Evolutionary conservation across 768 basidiomycete species (phyloP).

Genomic region (Boletellus ananas): DNA sequence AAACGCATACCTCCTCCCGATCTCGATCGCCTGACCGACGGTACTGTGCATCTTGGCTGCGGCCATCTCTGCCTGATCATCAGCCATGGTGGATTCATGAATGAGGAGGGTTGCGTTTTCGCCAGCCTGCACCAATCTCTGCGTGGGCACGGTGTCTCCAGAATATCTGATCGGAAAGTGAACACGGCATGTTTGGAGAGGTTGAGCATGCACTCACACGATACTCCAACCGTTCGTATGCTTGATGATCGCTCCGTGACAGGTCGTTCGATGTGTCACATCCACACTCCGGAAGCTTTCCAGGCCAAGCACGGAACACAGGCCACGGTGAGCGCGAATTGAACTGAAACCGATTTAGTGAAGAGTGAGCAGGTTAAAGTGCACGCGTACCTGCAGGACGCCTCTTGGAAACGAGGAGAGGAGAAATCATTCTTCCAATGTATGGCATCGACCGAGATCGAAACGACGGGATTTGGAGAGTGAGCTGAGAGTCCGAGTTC

Average conservation of each 20-base stretch:
- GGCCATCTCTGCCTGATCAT: slow-evolving; percentile 76
- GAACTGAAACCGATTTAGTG: slow-evolving; percentile 36
- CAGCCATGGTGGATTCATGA: slow-evolving; percentile 91
- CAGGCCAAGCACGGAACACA: slow-evolving; percentile 56
- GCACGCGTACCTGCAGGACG: slow-evolving; percentile 3
- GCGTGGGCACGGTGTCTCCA: slow-evolving; percentile 81
- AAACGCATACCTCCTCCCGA: slow-evolving; percentile 59
- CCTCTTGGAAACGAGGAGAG: slow-evolving; percentile 26
- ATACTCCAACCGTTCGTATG: slow-evolving; percentile 56
- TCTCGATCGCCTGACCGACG: slow-evolving; percentile 78
- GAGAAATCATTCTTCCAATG: slow-evolving; percentile 40
- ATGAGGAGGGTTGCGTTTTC: slow-evolving; percentile 74
- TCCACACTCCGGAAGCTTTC: slow-evolving; percentile 61
- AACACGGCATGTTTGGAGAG: background rate
- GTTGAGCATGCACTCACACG: slow-evolving; percentile 27
- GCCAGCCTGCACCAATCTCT: slow-evolving; percentile 63
- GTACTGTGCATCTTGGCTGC: slow-evolving; percentile 82
- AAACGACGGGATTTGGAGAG: slow-evolving; percentile 49
- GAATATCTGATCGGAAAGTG: slow-evolving; percentile 61
- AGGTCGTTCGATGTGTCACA: slow-evolving; percentile 68
- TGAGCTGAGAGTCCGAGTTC: slow-evolving; percentile 57
- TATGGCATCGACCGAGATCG: slow-evolving; percentile 52
- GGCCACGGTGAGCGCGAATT: slow-evolving; percentile 34
- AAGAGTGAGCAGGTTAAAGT: background rate
- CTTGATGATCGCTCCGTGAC: slow-evolving; percentile 67